Base-by-base conservation (phyloP, 331 rosid genomes). In the Spiraea crenata region DNA sequence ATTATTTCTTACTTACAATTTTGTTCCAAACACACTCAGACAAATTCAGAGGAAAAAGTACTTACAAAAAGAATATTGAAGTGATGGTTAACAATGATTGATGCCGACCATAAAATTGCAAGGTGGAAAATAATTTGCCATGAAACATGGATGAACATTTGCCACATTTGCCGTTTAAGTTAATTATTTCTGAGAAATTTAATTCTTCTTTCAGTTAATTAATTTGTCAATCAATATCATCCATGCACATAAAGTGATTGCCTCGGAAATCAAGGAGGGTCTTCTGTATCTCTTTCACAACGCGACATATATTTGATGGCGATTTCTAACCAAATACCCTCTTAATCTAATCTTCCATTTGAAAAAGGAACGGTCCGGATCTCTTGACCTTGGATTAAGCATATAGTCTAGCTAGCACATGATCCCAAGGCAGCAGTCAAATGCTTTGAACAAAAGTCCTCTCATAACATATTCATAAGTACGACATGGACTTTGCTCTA, bases 321-420 rank as follows among this genome's bases (percentile, higher is more conserved):
- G 73, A 69, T 55, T 20, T 40, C 41, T 42, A 40, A 69, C 73
- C 63, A 41, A 69, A 69, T 55, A 55, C 73, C 63, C 41, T 37
- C 25, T 20, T 41, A 13, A 40, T 39, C 63, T 40, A 55, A 40
- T 9, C 52, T 10, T 51, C 38, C 31, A 25, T 49, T 9, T 7
- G 17, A 11, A 38, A 10, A 10, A 68, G 40, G 38, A 39, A 39
- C 37, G 64, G 45, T 15, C 16, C 4, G 11, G 8, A 39, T 57
- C 38, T 3, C 62, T 57, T 57, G 16, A 12, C 4, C 20, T 49
- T 49, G 55, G 55, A 49, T 49, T 49, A 49, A 49, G 16, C 7
- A 52, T 17, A 52, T 17, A 58, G 45, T 14, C 44, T 58, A 35
- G 63, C 11, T 14, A 49, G 55, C 55, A 45, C 9, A 45, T 45